Percentiles rank a stretch among this genome's conserved stretches.
Conservation (phyloP, 1,284 basidiomycete genomes). For the Ganoderma lingzhi region DNA sequence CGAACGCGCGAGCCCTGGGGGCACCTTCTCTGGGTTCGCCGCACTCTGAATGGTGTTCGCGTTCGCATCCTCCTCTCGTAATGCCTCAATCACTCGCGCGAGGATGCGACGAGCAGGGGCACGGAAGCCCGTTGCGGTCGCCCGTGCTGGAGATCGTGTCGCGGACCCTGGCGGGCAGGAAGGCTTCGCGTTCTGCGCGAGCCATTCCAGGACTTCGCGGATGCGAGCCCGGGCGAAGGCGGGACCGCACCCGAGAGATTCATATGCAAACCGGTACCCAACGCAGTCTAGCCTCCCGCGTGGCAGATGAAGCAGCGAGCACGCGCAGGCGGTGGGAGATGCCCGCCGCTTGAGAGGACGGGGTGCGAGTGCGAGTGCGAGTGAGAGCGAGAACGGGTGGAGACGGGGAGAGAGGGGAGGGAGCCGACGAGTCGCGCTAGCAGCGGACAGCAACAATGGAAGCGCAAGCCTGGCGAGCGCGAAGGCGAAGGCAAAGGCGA, state of each 20-base stretch:
- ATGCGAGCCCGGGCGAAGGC: background rate
- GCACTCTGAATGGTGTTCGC: background rate
- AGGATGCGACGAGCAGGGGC: slow-evolving; percentile 2
- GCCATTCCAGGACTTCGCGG: background rate
- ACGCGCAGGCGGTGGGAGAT: background rate
- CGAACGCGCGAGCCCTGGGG: background rate
- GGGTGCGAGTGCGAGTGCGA: background rate
- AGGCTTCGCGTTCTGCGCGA: background rate
- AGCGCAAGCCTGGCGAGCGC: background rate
- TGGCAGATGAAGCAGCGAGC: background rate
- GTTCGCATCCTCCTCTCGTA: background rate
- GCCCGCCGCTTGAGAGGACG: background rate
- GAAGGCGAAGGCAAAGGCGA: background rate
- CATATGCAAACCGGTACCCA: background rate
- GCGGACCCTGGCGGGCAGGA: slow-evolving; percentile 1
- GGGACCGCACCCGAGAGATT: background rate
- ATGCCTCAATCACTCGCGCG: background rate
- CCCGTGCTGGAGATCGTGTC: background rate
- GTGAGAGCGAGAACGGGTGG: background rate
- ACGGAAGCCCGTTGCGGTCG: background rate
- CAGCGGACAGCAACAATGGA: slow-evolving; percentile 1
- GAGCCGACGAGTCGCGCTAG: background rate
- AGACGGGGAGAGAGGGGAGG: background rate
- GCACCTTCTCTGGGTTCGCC: background rate
- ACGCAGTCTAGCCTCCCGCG: background rate